phyloP scores from a whole-genome alignment of 768 basidiomycete genomes.

The Mycena polygramma region DNA sequence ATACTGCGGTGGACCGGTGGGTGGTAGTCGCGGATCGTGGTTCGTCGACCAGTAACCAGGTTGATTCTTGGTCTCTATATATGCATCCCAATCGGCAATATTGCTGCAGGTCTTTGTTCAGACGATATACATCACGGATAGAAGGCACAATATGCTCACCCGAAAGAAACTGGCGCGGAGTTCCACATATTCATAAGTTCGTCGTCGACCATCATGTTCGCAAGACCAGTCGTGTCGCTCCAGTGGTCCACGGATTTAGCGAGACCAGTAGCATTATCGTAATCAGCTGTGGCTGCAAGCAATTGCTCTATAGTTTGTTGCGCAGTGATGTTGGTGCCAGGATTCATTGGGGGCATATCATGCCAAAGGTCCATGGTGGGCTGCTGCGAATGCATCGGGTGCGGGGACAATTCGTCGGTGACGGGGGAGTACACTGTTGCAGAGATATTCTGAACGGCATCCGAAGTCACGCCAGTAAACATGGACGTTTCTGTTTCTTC shows the following conservation, averaged over 20 bases:
- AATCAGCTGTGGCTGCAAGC: slow-evolving; percentile 30
- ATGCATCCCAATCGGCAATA: slow-evolving; percentile 35
- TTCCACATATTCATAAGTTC: slow-evolving; percentile 33
- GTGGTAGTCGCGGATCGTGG: slow-evolving; percentile 7
- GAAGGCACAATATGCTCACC: slow-evolving; percentile 16
- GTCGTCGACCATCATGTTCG: slow-evolving; percentile 36
- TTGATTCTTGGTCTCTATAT: slow-evolving; percentile 28
- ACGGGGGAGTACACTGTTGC: slow-evolving; percentile 1
- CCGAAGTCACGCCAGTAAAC: neutral
- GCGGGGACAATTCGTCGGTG: slow-evolving; percentile 22
- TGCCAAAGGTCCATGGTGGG: slow-evolving; percentile 26
- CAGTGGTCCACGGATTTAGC: slow-evolving; percentile 23
- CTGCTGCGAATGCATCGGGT: neutral
- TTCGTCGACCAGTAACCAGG: slow-evolving; percentile 20
- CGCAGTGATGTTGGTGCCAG: neutral
- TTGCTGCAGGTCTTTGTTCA: slow-evolving; percentile 9
- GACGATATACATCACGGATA: neutral
- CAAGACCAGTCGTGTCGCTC: slow-evolving; percentile 30
- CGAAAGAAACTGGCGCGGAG: slow-evolving; percentile 18
- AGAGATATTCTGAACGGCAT: neutral
- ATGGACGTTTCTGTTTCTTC: slow-evolving; percentile 22
- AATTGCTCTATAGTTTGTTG: slow-evolving; percentile 33
- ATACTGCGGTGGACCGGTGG: neutral
- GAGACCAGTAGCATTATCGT: slow-evolving; percentile 30
- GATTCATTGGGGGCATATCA: neutral